These are phyloP conservation scores for Malania oleifera DNA, from an alignment of 164 flowering plant genomes.

Conservation along the genomic window DNA sequence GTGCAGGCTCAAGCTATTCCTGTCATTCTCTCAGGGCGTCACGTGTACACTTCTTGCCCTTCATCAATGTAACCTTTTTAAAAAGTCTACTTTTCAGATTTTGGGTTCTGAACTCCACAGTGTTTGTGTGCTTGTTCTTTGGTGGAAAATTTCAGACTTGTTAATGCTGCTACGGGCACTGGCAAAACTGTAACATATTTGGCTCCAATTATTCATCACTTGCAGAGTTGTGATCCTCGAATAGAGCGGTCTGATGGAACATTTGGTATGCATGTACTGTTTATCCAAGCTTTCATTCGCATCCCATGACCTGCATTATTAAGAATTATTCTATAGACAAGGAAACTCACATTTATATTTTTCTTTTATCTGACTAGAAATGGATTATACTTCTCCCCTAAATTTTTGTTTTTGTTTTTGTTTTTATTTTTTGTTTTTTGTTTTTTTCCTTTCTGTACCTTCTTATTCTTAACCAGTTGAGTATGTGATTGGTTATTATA, in stretches of 20 bases:
- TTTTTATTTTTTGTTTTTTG: no score
- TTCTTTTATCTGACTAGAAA: no score
- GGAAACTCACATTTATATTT: no score
- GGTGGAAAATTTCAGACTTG: constrained; percentile 46
- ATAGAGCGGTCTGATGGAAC: constrained; percentile 72
- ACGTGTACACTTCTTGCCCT: constrained; percentile 50
- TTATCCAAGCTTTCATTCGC: no score
- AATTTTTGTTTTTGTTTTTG: no score
- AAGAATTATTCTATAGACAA: no score
- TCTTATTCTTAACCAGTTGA: no score
- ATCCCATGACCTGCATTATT: no score
- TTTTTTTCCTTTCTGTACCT: no score
- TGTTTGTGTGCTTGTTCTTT: constrained; percentile 15
- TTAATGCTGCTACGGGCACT: constrained; percentile 90
- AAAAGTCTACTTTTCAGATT: not conserved
- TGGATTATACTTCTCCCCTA: no score
- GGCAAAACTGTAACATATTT: constrained; percentile 88
- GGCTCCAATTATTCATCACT: constrained; percentile 79
- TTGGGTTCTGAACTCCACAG: constrained; percentile 11
- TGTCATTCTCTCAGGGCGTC: constrained; percentile 61
- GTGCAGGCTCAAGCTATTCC: constrained; percentile 93
- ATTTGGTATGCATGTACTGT: constrained; percentile 52
- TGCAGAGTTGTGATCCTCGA: constrained; percentile 46
- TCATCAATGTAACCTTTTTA: not conserved
- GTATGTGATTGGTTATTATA: no score